A percentile compares a stretch with the other conserved stretches of the same genome.
These are phyloP conservation scores for Lentithecium fluviatile DNA, from an alignment of 495 filamentous ascomycete species.

Conservation along the genomic window DNA sequence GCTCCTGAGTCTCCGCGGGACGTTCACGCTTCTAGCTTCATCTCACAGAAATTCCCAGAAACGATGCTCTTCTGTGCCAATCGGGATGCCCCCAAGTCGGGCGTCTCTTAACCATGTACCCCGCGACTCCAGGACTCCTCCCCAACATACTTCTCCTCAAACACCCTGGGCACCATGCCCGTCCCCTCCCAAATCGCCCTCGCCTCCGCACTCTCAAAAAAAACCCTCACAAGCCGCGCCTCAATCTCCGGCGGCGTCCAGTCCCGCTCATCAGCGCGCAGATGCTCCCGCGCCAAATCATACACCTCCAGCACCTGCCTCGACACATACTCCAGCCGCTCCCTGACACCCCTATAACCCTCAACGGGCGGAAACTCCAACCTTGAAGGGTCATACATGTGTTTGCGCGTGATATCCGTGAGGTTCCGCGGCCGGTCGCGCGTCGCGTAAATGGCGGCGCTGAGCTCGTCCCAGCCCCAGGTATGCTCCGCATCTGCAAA, in stretches of 20 bases:
- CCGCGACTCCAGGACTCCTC: background rate
- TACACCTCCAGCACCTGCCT: constrained; percentile 2
- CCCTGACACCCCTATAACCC: background rate
- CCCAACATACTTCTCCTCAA: background rate
- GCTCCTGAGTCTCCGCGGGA: no score
- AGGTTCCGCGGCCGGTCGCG: background rate
- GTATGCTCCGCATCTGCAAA: background rate
- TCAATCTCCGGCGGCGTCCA: constrained; percentile 13
- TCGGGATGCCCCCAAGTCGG: no score
- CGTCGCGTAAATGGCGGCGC: background rate
- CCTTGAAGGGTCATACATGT: no score
- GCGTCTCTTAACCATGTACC: no score
- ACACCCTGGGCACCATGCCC: background rate
- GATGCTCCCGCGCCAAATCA: constrained; percentile 17
- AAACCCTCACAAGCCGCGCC: background rate
- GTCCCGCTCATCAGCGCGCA: constrained; percentile 9
- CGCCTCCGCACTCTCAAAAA: constrained; percentile 11
- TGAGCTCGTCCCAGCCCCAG: constrained; percentile 6
- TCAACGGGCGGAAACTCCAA: no score
- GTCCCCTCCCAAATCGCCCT: background rate
- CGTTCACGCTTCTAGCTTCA: no score
- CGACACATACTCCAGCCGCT: constrained; percentile 4
- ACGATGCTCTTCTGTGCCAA: no score
- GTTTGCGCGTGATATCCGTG: constrained; percentile 1
- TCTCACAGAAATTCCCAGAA: no score